Evolutionary conservation across 106 monocot species (phyloP).

Genomic region (Acorus calamus): DNA sequence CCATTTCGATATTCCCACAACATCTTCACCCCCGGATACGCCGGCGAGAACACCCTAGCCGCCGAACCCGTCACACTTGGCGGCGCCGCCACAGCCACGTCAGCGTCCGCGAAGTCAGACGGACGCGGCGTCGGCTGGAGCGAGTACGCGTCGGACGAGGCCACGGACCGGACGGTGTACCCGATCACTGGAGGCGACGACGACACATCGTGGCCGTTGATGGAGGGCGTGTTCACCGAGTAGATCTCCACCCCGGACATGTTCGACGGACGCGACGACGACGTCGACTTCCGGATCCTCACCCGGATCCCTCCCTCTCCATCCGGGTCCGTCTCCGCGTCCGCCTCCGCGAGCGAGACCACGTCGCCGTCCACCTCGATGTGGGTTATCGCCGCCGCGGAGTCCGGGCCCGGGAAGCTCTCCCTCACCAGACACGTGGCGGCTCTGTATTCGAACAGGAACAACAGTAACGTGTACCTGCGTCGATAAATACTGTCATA

Average conservation of each 20-base stretch:
- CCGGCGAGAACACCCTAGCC: slow-evolving; percentile 11
- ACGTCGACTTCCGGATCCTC: slow-evolving; percentile 28
- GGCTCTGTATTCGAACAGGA: slow-evolving; percentile 56
- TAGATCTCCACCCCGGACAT: slow-evolving; percentile 61
- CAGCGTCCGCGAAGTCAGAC: slow-evolving; percentile 35
- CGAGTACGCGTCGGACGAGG: slow-evolving; percentile 44
- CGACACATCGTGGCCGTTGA: not conserved
- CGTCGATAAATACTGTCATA: too few relatives aligned
- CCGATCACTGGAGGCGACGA: not conserved
- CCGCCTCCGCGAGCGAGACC: slow-evolving; percentile 33
- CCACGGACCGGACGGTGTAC: slow-evolving; percentile 12
- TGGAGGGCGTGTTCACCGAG: slow-evolving; percentile 27
- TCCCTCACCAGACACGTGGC: slow-evolving; percentile 30
- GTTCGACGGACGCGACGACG: slow-evolving; percentile 32
- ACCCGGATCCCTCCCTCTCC: slow-evolving; percentile 24
- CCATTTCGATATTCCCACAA: slow-evolving; percentile 6
- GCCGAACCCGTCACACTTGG: slow-evolving; percentile 10
- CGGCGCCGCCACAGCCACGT: slow-evolving; percentile 30
- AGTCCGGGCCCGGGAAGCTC: slow-evolving; percentile 34
- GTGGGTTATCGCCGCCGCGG: slow-evolving; percentile 22
- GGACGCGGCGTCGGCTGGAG: slow-evolving; percentile 41
- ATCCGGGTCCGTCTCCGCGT: slow-evolving; percentile 26
- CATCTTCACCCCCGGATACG: slow-evolving; percentile 3
- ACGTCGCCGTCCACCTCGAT: slow-evolving; percentile 49
- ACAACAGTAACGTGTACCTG: slow-evolving; percentile 43